Evolutionary conservation across 768 basidiomycete genomes (phyloP).

Genomic region (Solioccasus polychromus): DNA sequence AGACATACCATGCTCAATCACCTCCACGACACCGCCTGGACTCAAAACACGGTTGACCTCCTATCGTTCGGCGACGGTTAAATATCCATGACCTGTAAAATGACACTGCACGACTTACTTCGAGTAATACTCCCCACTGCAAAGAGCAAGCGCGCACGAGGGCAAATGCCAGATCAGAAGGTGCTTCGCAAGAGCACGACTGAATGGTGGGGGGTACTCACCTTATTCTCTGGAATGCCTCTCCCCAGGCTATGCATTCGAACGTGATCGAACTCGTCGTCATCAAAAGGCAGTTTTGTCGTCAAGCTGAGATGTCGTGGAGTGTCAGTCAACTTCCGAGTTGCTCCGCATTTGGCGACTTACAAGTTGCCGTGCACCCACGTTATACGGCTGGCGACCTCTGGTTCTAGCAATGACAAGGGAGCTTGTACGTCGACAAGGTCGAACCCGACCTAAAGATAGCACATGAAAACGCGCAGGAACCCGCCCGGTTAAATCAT

Average conservation of each 20-base stretch:
- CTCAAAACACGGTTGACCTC: conserved; percentile 70
- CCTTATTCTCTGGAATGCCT: conserved; percentile 76
- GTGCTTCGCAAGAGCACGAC: not conserved
- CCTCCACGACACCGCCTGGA: conserved; percentile 68
- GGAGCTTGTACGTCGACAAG: conserved; percentile 73
- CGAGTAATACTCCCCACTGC: conserved; percentile 68
- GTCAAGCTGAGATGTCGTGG: conserved; percentile 49
- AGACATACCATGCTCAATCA: conserved; percentile 66
- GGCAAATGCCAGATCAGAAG: conserved; percentile 3
- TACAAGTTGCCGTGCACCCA: conserved; percentile 84
- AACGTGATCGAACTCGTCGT: conserved; percentile 81
- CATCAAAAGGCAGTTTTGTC: conserved; percentile 75
- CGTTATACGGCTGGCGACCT: conserved; percentile 54
- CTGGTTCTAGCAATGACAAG: conserved; percentile 45
- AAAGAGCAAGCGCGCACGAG: conserved; percentile 1
- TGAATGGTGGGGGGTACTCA: conserved; percentile 13
- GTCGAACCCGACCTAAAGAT: conserved; percentile 69
- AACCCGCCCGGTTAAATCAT: not conserved
- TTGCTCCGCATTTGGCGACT: conserved; percentile 16
- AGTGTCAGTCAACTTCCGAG: conserved; percentile 2
- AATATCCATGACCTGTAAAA: not conserved
- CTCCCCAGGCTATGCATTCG: conserved; percentile 63
- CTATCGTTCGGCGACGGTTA: conserved; percentile 34
- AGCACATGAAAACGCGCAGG: conserved; percentile 2
- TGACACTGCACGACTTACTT: conserved; percentile 37